A percentile compares a stretch with the other conserved stretches of the same genome.
Evolutionary conservation across 2,329 filamentous ascomycete genomes (phyloP).

Genomic region (Penicillium capsulatum): DNA sequence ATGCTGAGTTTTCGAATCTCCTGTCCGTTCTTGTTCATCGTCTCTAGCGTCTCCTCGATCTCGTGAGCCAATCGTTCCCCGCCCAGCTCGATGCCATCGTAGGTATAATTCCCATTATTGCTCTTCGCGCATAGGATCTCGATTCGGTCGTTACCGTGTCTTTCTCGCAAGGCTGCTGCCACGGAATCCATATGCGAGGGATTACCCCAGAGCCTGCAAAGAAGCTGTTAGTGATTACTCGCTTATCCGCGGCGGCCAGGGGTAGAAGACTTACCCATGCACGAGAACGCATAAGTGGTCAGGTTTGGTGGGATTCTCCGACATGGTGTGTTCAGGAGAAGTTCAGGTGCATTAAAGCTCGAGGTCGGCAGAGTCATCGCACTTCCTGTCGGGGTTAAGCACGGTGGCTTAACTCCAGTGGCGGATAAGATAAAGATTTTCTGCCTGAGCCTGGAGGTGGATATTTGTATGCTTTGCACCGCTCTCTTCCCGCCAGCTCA

Average conservation of each 20-base stretch:
- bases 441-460: no score
- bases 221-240: slow-evolving; percentile 1
- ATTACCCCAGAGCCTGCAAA: slow-evolving; percentile 56
- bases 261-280: slow-evolving; percentile 49
- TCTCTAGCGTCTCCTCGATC: slow-evolving; percentile 56
- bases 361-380: no score
- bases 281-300: slow-evolving; percentile 60
- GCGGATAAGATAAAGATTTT: no score
- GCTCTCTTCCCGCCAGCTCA: no score
- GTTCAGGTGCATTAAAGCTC: background rate
- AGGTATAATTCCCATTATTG: slow-evolving; percentile 57
- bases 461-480: no score
- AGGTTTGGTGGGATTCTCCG: slow-evolving; percentile 22
- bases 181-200: slow-evolving; percentile 56
- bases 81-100: slow-evolving; percentile 65
- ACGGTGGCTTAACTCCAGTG: no score
- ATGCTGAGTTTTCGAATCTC: slow-evolving; percentile 78
- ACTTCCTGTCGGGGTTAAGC: no score
- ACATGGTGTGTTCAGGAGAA: slow-evolving; percentile 6
- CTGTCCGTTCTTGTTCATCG: slow-evolving; percentile 58
- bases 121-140: slow-evolving; percentile 54
- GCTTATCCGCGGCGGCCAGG: slow-evolving; percentile 5
- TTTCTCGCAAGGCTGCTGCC: slow-evolving; percentile 48
- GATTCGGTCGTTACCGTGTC: slow-evolving; percentile 49
- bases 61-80: slow-evolving; percentile 63